These are phyloP conservation scores for Candida golubevii DNA, from an alignment of 805 yeast species.

Conservation along the genomic window DNA sequence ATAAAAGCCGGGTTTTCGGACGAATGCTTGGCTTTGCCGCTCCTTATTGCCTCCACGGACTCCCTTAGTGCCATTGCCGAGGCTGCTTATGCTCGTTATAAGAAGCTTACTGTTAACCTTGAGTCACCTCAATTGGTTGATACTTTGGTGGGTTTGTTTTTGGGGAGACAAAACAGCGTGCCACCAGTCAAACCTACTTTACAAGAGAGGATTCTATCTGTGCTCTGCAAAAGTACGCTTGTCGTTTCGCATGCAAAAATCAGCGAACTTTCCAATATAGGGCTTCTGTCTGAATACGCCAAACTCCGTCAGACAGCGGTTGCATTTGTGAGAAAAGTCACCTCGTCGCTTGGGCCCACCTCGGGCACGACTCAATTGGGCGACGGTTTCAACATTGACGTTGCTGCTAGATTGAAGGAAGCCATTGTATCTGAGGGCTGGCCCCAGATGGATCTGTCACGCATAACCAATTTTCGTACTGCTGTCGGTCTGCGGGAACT, in stretches of 20 bases:
- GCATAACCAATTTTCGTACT: slow-evolving; percentile 32
- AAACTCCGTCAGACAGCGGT: slow-evolving; percentile 56
- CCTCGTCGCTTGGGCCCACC: slow-evolving; percentile 16
- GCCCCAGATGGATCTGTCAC: slow-evolving; percentile 43
- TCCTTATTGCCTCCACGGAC: slow-evolving; percentile 64
- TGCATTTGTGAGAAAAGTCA: slow-evolving; percentile 61
- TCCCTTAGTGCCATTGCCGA: slow-evolving; percentile 52
- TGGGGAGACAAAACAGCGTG: slow-evolving; percentile 41
- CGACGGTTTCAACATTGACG: slow-evolving; percentile 30
- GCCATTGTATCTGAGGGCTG: slow-evolving; percentile 55
- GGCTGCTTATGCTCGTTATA: slow-evolving; percentile 46
- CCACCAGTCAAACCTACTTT: slow-evolving; percentile 53
- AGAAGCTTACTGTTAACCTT: slow-evolving; percentile 47
- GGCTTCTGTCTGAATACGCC: slow-evolving; percentile 51
- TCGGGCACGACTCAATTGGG: neutral
- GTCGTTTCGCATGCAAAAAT: slow-evolving; percentile 45
- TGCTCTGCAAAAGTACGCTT: slow-evolving; percentile 47
- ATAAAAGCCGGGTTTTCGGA: slow-evolving; percentile 40
- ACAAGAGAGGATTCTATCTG: slow-evolving; percentile 52
- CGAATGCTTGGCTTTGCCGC: slow-evolving; percentile 39
- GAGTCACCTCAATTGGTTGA: slow-evolving; percentile 46
- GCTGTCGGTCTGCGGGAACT: slow-evolving; percentile 47
- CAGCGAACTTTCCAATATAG: slow-evolving; percentile 51
- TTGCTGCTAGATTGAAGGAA: slow-evolving; percentile 51
- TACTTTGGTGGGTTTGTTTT: slow-evolving; percentile 43